Conservation (phyloP, 139 green algal genomes). For the Monoraphidium neglectum region DNA sequence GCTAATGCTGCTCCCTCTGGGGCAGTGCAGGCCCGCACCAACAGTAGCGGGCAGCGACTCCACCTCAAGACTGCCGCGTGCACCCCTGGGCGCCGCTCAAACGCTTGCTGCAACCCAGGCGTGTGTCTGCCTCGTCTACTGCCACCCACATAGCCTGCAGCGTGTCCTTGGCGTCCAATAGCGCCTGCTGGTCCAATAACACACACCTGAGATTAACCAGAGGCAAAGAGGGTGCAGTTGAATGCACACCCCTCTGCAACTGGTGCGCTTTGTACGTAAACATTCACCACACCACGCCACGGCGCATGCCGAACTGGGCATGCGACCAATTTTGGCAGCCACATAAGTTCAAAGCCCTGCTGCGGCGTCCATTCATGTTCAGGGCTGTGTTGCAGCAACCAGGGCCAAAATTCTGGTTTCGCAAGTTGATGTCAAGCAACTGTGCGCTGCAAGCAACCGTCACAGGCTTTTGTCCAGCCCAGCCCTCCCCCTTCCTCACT, state of each 20-base stretch:
- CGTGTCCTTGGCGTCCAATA: slow-evolving; percentile 10
- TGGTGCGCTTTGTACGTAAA: neutral
- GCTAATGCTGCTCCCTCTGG: neutral
- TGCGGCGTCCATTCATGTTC: too few relatives aligned
- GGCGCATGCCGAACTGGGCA: too few relatives aligned
- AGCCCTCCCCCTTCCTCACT: too few relatives aligned
- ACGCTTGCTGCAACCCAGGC: neutral
- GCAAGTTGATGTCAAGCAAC: too few relatives aligned
- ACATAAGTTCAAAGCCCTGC: too few relatives aligned
- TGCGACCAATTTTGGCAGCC: too few relatives aligned
- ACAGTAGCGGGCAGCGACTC: neutral
- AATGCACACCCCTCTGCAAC: neutral
- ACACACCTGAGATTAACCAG: too few relatives aligned
- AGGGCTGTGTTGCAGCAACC: too few relatives aligned
- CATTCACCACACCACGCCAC: neutral
- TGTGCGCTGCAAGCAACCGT: too few relatives aligned
- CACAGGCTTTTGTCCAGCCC: too few relatives aligned
- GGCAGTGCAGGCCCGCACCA: neutral
- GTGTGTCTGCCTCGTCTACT: neutral
- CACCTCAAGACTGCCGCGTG: neutral
- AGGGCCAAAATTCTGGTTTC: too few relatives aligned
- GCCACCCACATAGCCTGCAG: slow-evolving; percentile 17
- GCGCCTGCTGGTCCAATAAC: slow-evolving; percentile 5
- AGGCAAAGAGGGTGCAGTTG: neutral
- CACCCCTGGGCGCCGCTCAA: neutral